A percentile compares a stretch with the other conserved stretches of the same genome.
Conservation (phyloP, 805 yeast genomes). For the Ogataea paradorogensis region DNA sequence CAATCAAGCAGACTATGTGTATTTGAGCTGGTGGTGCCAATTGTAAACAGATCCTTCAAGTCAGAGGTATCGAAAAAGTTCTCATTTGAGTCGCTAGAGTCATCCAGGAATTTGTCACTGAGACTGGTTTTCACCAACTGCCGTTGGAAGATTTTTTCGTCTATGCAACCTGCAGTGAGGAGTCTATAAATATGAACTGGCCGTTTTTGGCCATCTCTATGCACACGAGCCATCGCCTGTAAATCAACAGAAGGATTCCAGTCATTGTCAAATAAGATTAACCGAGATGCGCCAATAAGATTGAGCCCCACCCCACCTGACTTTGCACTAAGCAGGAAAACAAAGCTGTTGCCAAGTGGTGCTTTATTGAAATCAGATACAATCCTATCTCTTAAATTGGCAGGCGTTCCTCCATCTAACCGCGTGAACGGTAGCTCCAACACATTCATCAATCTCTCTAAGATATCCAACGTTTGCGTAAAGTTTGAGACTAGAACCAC, state of each 20-base stretch:
- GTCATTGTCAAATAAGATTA: conserved; percentile 86
- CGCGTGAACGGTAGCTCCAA: conserved; percentile 53
- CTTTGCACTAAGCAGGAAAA: conserved; percentile 79
- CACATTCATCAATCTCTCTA: conserved; percentile 54
- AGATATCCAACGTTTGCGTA: conserved; percentile 79
- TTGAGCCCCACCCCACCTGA: conserved; percentile 95
- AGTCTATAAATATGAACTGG: conserved; percentile 81
- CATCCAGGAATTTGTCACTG: conserved; percentile 65
- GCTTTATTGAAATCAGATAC: conserved; percentile 67
- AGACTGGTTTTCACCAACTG: conserved; percentile 81
- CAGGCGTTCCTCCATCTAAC: conserved; percentile 82
- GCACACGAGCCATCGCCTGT: conserved; percentile 95
- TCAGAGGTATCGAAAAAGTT: conserved; percentile 69
- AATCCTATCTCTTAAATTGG: conserved; percentile 57
- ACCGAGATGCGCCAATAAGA: conserved; percentile 82
- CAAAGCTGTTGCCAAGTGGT: conserved; percentile 41
- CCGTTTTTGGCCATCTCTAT: conserved; percentile 84
- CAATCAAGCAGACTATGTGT: conserved; percentile 79
- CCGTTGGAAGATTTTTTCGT: conserved; percentile 90
- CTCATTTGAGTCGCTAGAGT: conserved; percentile 43
- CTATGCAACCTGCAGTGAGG: conserved; percentile 85
- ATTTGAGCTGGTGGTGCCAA: conserved; percentile 52
- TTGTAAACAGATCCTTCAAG: conserved; percentile 69
- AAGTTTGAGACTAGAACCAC: conserved; percentile 84
- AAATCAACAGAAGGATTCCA: conserved; percentile 95